A percentile compares a stretch with the other conserved stretches of the same genome.
Conservation (phyloP, 2,329 filamentous ascomycete genomes). For the Fusarium sacchari region DNA sequence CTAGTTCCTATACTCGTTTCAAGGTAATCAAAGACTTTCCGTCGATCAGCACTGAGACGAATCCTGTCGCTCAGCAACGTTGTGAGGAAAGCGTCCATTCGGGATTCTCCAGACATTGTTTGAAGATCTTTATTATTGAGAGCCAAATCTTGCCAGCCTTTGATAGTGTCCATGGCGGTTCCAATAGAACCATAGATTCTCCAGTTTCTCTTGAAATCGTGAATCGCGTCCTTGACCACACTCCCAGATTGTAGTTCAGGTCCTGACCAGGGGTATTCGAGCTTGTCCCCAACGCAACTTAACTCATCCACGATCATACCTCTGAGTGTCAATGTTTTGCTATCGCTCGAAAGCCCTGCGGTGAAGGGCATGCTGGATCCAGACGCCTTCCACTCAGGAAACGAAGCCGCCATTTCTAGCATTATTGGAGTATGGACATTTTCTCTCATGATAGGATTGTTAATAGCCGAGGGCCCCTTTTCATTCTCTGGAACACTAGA, state of each 20-base stretch:
- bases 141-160: not conserved
- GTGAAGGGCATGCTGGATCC: not conserved
- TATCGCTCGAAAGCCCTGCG: not conserved
- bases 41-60: not conserved
- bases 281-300: fast-evolving
- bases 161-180: fast-evolving
- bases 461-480: not conserved
- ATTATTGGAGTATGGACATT: not conserved
- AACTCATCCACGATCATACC: not conserved
- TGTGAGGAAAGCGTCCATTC: not conserved
- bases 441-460: not conserved
- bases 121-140: fast-evolving
- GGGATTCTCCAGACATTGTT: fast-evolving
- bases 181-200: not conserved
- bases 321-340: not conserved
- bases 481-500: not conserved
- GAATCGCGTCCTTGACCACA: fast-evolving
- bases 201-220: not conserved
- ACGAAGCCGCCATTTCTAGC: not conserved
- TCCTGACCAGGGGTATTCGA: not conserved
- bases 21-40: not conserved
- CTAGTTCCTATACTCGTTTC: fast-evolving
- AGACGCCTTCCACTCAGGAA: not conserved
- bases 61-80: fast-evolving
- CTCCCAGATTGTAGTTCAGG: not conserved